Base-by-base conservation (phyloP, 106 monocot species). In the Allium cepa region DNA sequence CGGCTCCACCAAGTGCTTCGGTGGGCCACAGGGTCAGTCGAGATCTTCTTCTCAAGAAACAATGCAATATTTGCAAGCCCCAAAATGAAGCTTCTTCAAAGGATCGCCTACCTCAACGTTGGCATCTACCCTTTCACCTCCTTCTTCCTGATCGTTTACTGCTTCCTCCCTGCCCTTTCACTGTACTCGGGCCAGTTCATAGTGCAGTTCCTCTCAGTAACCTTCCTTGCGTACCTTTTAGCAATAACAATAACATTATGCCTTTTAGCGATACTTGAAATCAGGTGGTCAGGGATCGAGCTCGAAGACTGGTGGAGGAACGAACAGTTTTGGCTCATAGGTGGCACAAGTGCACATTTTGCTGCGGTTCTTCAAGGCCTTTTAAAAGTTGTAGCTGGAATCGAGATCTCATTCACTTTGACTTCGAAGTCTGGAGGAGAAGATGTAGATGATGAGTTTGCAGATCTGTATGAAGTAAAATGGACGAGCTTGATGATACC, bases 11-110 rank as follows among this genome's bases (percentile, higher is more conserved):
- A 93, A 74, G 94, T 94, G 14, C 87, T 94, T 49, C 77, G 94
- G 26, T 94, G 94, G 94, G 94, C 94, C 3, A 94, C 94, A 0
- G 94, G 94, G 2, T 90, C 94, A 7, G 90, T 90, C 49, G 90
- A 94, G 74, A 90, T 94, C 79, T 94, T 94, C 87, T 94, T 94
- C 74, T 94, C 94, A 2, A 79, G 87, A 57, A 94, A 94, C 82
- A 94, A 94, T 26, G 94, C 94, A 3, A 16, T 94, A 2, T 60
- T 94, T 10, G 90, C 94, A 26, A 82, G 84, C 80, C 53, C 80
- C 4, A 94, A 68, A 66, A 94, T 94, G 94, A 94, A 90, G 80
- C 4, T 87, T 14, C 84, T 94, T 36, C 94, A 94, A 65, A 67
- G 87, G 36, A 66, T 94, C 4, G 94, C 83, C 0, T 87, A 86